Evolutionary conservation across 192 early-diverging fungal species (phyloP), one percentile per base, ranked within the genome.

Genomic region (Coemansia sp.): DNA sequence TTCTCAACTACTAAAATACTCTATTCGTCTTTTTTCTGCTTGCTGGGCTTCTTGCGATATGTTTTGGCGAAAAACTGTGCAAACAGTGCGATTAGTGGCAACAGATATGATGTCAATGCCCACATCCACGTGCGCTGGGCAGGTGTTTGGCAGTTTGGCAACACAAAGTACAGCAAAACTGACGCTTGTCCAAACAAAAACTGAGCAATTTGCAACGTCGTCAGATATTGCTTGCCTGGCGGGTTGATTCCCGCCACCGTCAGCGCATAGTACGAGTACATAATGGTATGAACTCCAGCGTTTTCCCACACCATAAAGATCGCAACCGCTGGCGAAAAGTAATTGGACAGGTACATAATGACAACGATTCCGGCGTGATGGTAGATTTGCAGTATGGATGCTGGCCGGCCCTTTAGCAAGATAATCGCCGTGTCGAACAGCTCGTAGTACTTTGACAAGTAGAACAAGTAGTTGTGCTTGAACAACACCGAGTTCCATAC

Each of bases 341-440:
- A 84, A 70, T 88, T 86, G 39, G 86, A 84, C 22, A 83, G 77
- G 85, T 86, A 92, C 89, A 90, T 92, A 51, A 88, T 86, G 68
- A 92, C 73, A 67, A 94, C 93, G 39, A 90, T 88, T 47, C 91
- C 91, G 5, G 90, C 86, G 68, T 93, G 93, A 70, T 94, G 93
- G 79, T 92, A 94, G 43, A 87, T 88, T 82, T 94, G 91, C 50
- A 94, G 79, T 14, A 92, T 81, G 17, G 88, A 90, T 0, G 89
- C 88, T 47, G 56, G 58, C 54, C 72, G 69, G 5, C 90, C 90
- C 73, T 94, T 93, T 25, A 55, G n/a, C 43, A 93, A 74, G 56
- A 93, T 88, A 66, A 93, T 92, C 55, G 83, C 81, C 48, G 90
- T 92, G 62, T 93, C 92, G 45, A 93, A 68, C 37, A 93, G 83